phyloP scores from a whole-genome alignment of 495 filamentous ascomycete genomes.

The Podospora tetraspora region DNA sequence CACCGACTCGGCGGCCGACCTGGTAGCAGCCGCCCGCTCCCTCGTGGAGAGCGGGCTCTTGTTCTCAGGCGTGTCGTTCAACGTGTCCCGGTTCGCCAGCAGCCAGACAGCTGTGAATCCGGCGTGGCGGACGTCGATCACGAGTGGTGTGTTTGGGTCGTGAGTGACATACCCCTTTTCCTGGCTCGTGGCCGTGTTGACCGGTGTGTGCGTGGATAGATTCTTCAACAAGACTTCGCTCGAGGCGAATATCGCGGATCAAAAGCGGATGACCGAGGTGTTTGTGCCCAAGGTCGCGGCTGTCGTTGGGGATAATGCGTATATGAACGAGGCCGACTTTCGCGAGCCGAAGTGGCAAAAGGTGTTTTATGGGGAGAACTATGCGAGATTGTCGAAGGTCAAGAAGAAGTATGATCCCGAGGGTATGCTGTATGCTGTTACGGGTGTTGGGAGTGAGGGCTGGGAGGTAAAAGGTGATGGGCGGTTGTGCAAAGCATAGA shows the following conservation, averaged over 20 bases:
- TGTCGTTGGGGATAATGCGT: slow-evolving; percentile 20
- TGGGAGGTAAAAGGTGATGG: slow-evolving; percentile 25
- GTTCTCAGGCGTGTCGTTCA: background rate
- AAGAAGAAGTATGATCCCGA: slow-evolving; percentile 52
- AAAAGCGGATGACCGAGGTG: background rate
- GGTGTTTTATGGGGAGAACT: slow-evolving; percentile 49
- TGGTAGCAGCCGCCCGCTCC: background rate
- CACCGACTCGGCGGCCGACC: background rate
- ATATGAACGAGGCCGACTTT: slow-evolving; percentile 48
- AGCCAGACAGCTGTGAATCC: background rate
- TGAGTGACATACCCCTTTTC: background rate
- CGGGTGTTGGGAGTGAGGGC: slow-evolving; percentile 43
- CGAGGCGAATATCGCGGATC: background rate
- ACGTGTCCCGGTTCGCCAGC: background rate
- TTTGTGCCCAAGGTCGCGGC: background rate
- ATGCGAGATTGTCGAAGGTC: slow-evolving; percentile 35
- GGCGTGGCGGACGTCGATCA: background rate
- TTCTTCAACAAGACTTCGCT: background rate
- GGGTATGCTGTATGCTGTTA: slow-evolving; percentile 45
- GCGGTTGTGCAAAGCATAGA: slow-evolving; percentile 26
- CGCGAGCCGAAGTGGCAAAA: slow-evolving; percentile 48
- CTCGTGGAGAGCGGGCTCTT: background rate
- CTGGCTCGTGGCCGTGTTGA: background rate
- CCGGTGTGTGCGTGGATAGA: background rate
- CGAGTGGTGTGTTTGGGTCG: background rate